Percentiles rank a stretch among this genome's conserved stretches.
Conservation (phyloP, 108 stramenopile species). For the Nannochloropsis gaditana region DNA sequence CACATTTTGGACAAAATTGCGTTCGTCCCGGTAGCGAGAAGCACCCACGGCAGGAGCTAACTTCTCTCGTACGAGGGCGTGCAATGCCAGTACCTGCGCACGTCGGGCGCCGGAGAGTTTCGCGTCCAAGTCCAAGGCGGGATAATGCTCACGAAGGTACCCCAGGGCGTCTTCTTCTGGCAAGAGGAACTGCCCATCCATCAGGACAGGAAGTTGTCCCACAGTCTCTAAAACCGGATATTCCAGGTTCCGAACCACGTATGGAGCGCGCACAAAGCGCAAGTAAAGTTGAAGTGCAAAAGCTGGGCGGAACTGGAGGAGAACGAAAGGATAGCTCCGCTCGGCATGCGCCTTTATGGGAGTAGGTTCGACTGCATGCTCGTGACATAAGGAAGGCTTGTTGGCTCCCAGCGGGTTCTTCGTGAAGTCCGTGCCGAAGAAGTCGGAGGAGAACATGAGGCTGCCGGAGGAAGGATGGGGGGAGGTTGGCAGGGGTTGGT, state of each 20-base stretch:
- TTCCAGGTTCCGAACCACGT: neutral
- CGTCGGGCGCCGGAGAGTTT: neutral
- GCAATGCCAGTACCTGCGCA: neutral
- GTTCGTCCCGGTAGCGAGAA: neutral
- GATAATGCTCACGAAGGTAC: conserved; percentile 13
- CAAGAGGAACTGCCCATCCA: neutral
- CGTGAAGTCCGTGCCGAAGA: neutral
- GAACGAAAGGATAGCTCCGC: neutral
- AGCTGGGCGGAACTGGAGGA: neutral
- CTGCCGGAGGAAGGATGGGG: too few species aligned
- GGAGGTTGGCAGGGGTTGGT: too few species aligned
- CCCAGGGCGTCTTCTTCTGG: neutral
- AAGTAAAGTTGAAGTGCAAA: conserved; percentile 8
- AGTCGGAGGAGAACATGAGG: conserved; percentile 14
- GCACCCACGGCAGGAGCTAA: neutral
- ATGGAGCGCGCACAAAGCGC: neutral
- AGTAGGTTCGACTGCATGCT: neutral
- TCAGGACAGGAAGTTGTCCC: neutral
- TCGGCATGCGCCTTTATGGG: neutral
- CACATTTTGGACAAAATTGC: neutral
- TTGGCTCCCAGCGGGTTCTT: neutral
- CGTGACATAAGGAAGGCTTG: neutral
- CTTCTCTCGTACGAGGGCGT: neutral
- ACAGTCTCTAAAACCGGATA: neutral
- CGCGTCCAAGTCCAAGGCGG: neutral